Conservation (phyloP, 2,329 filamentous ascomycete species). For the Sordariomycetes sp. region DNA sequence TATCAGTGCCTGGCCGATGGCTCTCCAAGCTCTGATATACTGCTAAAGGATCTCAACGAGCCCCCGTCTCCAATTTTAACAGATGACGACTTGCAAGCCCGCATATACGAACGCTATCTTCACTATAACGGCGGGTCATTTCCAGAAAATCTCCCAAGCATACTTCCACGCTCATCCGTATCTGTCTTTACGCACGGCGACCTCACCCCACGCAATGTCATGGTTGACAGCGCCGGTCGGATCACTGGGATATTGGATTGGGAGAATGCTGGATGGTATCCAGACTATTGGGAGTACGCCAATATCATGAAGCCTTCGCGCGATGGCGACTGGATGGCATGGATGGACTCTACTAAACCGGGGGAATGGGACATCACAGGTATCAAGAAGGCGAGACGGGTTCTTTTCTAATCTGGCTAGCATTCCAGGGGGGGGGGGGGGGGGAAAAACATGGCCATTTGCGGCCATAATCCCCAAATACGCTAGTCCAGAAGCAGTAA, state of each 20-base stretch:
- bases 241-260: conserved; percentile 10
- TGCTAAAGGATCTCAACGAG: neutral
- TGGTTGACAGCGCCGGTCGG: conserved; percentile 8
- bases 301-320: neutral
- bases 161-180: conserved; percentile 1
- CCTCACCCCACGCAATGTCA: conserved; percentile 10
- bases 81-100: neutral
- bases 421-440: no score
- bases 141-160: neutral
- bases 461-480: no score
- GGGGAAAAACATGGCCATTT: no score
- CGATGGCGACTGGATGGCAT: neutral
- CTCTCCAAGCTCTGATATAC: neutral
- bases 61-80: neutral
- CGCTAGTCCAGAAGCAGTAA: no score
- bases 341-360: neutral
- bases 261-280: conserved; percentile 9
- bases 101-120: neutral
- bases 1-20: neutral
- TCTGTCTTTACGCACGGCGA: conserved; percentile 11
- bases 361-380: neutral
- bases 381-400: neutral
- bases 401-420: conserved; percentile 1
- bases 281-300: neutral
- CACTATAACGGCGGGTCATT: neutral